Percentiles rank a stretch among this genome's conserved stretches.
phyloP scores from a whole-genome alignment of 257 asterid genomes.

The Solanum gandarillasii region DNA sequence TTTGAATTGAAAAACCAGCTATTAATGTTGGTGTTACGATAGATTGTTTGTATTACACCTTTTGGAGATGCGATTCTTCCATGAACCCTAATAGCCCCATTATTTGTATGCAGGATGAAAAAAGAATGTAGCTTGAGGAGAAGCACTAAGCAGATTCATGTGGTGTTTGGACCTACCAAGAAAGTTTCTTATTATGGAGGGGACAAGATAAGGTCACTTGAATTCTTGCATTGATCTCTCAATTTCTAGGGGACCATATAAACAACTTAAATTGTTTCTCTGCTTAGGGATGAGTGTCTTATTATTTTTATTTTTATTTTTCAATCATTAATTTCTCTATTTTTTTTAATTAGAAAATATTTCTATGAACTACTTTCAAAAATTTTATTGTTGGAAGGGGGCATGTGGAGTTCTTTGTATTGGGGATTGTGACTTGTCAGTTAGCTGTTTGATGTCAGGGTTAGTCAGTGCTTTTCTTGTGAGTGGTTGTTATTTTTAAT shows the following conservation, averaged over 20 bases:
- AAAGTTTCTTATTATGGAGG: conserved; percentile 14
- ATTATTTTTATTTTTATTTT: not conserved
- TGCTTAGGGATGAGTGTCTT: conserved; percentile 6
- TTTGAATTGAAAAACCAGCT: not conserved
- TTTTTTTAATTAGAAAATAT: not conserved
- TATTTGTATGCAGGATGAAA: not conserved
- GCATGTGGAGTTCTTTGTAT: not conserved
- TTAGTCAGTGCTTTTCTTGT: not conserved
- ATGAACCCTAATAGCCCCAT: not conserved
- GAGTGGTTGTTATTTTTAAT: not conserved
- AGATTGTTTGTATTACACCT: fast-evolving
- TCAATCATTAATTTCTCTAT: conserved; percentile 3
- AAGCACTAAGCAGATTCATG: not conserved
- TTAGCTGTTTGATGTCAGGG: conserved; percentile 4
- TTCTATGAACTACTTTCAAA: not conserved
- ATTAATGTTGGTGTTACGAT: not conserved
- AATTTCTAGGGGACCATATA: conserved; percentile 1
- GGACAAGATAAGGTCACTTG: conserved; percentile 28
- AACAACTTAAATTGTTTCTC: not conserved
- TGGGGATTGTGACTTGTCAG: conserved; percentile 2
- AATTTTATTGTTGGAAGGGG: not conserved
- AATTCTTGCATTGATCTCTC: conserved; percentile 13
- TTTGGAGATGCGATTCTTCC: not conserved
- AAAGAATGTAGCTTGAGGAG: not conserved
- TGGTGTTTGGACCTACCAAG: conserved; percentile 4